Conservation (phyloP, 2,329 filamentous ascomycete genomes). For the Sclerotinia trifoliorum region DNA sequence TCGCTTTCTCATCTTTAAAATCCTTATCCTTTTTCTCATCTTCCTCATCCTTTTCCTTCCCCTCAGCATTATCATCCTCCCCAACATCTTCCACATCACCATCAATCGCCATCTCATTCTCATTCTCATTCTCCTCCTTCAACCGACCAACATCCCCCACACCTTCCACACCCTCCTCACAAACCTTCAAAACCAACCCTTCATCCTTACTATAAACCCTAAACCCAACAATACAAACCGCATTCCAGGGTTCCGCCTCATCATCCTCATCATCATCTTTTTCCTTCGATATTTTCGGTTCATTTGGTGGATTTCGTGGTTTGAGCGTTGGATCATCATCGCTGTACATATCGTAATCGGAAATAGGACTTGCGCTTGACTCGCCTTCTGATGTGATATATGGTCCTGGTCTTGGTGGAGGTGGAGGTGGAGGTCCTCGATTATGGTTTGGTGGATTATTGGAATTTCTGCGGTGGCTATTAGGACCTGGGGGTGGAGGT, state of each 20-base stretch:
- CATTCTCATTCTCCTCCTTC: slow-evolving; percentile 19
- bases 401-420: slow-evolving; percentile 31
- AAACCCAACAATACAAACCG: slow-evolving; percentile 45
- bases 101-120: slow-evolving; percentile 22
- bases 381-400: slow-evolving; percentile 48
- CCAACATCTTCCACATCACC: slow-evolving; percentile 31
- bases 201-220: slow-evolving; percentile 49
- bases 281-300: slow-evolving; percentile 29
- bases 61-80: slow-evolving; percentile 29
- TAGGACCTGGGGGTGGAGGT: slow-evolving; percentile 26
- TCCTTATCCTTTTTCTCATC: slow-evolving; percentile 14
- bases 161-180: slow-evolving; percentile 29
- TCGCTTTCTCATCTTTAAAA: not conserved
- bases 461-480: not conserved
- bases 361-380: slow-evolving; percentile 59
- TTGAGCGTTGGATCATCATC: slow-evolving; percentile 57
- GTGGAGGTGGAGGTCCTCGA: slow-evolving; percentile 23
- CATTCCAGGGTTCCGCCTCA: slow-evolving; percentile 45
- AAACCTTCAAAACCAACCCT: slow-evolving; percentile 35
- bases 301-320: slow-evolving; percentile 41
- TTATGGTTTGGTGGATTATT: not conserved
- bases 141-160: slow-evolving; percentile 1
- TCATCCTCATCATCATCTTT: slow-evolving; percentile 37
- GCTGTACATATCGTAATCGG: slow-evolving; percentile 58
- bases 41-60: slow-evolving; percentile 18